Percentiles rank a stretch among this genome's conserved stretches.
phyloP scores from a whole-genome alignment of 768 basidiomycete species.

The Pholiota microspora region DNA sequence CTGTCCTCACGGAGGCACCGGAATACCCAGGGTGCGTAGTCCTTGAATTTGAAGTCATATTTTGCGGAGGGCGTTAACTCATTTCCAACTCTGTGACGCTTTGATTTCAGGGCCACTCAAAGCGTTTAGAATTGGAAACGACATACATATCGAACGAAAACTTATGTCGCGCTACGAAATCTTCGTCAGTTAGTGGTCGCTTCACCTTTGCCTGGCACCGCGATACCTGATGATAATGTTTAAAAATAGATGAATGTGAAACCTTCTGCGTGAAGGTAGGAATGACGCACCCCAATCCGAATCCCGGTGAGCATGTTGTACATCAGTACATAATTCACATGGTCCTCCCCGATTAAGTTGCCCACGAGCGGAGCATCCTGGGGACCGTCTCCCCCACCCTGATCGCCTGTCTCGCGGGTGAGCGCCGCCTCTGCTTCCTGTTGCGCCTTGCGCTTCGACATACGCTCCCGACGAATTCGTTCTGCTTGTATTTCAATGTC shows the following conservation, averaged over 20 bases:
- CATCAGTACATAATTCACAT: constrained; percentile 99
- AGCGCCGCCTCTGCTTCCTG: constrained; percentile 60
- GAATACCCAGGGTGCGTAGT: constrained; percentile 98
- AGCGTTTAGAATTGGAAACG: neutral
- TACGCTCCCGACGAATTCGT: constrained; percentile 76
- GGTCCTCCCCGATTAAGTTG: constrained; percentile 96
- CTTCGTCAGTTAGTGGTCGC: constrained; percentile 78
- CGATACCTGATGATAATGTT: constrained; percentile 61
- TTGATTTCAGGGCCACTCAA: no score
- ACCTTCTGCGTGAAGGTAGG: neutral
- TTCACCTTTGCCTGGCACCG: constrained; percentile 95
- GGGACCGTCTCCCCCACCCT: constrained; percentile 23
- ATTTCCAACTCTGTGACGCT: constrained; percentile 74
- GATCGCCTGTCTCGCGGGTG: constrained; percentile 28
- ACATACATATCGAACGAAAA: constrained; percentile 95
- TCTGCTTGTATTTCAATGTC: constrained; percentile 92
- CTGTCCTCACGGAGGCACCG: constrained; percentile 91
- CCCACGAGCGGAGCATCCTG: constrained; percentile 76
- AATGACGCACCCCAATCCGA: constrained; percentile 75
- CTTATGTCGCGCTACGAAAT: constrained; percentile 88
- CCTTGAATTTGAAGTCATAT: constrained; percentile 99
- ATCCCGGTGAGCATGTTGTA: constrained; percentile 99
- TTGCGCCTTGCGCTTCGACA: constrained; percentile 67
- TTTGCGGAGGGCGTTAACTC: constrained; percentile 96
- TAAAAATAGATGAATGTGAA: constrained; percentile 12